These are phyloP conservation scores for Collybia sordida DNA, from an alignment of 768 basidiomycete species.

Conservation along the genomic window DNA sequence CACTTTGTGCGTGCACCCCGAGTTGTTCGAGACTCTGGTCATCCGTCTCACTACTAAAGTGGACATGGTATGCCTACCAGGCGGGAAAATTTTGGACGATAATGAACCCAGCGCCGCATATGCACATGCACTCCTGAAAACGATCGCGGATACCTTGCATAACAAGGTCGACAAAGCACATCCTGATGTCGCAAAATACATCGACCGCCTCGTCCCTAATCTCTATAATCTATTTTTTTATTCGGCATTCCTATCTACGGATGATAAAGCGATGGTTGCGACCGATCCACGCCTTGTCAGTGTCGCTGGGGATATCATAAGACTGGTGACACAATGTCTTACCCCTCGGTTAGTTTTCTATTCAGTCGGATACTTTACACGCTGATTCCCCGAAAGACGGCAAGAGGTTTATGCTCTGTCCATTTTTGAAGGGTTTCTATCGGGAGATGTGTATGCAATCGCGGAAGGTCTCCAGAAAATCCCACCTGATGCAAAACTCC, in stretches of 20 bases:
- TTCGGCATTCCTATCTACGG: slow-evolving; percentile 31
- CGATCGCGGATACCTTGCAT: slow-evolving; percentile 61
- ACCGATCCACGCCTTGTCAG: slow-evolving; percentile 53
- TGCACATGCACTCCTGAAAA: slow-evolving; percentile 76
- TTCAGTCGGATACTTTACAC: background rate
- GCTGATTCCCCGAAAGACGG: slow-evolving; percentile 39
- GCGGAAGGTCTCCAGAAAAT: slow-evolving; percentile 58
- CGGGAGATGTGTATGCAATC: slow-evolving; percentile 51
- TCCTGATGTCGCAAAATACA: slow-evolving; percentile 76
- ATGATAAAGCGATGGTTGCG: slow-evolving; percentile 26
- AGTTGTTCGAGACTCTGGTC: slow-evolving; percentile 84
- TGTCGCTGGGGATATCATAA: slow-evolving; percentile 66
- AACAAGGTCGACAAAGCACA: slow-evolving; percentile 50
- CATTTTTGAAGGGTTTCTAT: slow-evolving; percentile 54
- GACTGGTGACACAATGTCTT: slow-evolving; percentile 63
- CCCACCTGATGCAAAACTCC: slow-evolving; percentile 34
- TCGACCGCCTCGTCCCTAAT: slow-evolving; percentile 71
- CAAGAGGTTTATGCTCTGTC: slow-evolving; percentile 58
- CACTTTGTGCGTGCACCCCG: slow-evolving; percentile 67
- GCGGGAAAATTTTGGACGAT: slow-evolving; percentile 12
- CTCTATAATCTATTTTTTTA: slow-evolving; percentile 64
- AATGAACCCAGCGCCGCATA: slow-evolving; percentile 81
- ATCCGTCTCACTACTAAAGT: slow-evolving; percentile 77
- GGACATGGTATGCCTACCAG: slow-evolving; percentile 57
- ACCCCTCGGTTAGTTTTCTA: slow-evolving; percentile 56